Evolutionary conservation across 257 asterid species (phyloP).

Genomic region (Plantago ovata): DNA sequence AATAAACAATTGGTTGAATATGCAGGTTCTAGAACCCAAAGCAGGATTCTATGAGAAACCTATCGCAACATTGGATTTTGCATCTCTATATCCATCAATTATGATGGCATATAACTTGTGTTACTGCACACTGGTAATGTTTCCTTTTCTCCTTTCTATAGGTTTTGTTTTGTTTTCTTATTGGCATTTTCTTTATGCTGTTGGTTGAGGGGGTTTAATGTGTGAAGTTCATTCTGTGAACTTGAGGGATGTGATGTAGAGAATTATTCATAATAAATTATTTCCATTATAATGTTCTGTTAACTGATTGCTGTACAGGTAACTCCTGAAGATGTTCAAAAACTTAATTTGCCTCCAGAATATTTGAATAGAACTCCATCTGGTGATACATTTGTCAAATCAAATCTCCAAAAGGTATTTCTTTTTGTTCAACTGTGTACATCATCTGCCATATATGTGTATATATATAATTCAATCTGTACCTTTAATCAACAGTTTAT

Average conservation of each 20-base stretch:
- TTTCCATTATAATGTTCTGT: too few species aligned
- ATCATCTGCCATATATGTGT: neutral
- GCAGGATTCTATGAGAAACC: slow-evolving; percentile 97
- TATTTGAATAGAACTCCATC: slow-evolving; percentile 89
- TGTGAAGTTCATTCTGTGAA: neutral
- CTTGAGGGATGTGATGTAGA: too few species aligned
- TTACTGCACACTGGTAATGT: slow-evolving; percentile 84
- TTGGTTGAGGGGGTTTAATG: neutral
- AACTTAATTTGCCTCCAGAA: slow-evolving; percentile 83
- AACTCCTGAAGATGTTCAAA: slow-evolving; percentile 77
- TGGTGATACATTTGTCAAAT: slow-evolving; percentile 90
- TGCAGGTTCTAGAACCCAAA: slow-evolving; percentile 91
- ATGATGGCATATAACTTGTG: slow-evolving; percentile 99
- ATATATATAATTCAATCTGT: too few species aligned
- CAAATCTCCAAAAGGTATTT: slow-evolving; percentile 79
- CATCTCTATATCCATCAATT: slow-evolving; percentile 95
- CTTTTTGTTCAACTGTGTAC: slow-evolving; percentile 7
- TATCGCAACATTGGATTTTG: slow-evolving; percentile 97
- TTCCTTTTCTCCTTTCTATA: slow-evolving; percentile 11
- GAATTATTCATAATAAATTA: too few species aligned
- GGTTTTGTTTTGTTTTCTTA: neutral
- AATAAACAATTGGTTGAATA: slow-evolving; percentile 18
- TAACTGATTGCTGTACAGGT: slow-evolving; percentile 45
- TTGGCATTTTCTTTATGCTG: slow-evolving; percentile 15
- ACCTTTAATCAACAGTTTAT: too few species aligned